Evolutionary conservation across 106 monocot species (phyloP), one percentile per base, ranked within the genome.

Genomic region (Dendrobium catenatum): DNA sequence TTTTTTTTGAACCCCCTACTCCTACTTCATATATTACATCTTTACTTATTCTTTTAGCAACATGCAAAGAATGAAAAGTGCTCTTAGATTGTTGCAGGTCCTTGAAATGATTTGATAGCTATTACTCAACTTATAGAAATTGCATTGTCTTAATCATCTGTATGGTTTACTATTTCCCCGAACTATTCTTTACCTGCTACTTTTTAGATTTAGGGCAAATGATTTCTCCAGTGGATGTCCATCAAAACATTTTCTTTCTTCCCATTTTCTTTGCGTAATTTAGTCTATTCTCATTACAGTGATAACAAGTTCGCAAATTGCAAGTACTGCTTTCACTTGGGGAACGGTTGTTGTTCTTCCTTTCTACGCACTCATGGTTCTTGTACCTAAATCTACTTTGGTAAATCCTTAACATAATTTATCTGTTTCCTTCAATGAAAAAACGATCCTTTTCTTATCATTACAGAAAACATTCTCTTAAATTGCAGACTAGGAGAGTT

Each of bases 311-410:
- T 85, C 95, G 26, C 89, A 99, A 77, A 87, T 95, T 81, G 98
- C 98, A 31, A 85, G 83, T 79, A 82, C 51, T 86, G 96, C 94
- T 80, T 99, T 96, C 84, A 96, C 94, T 42, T 85, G 80, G 81
- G 95, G 93, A 84, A 99, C 98, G 6, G 72, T 95, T 83, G 93
- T 91, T 43, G 98, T 99, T 31, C 92, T 99, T 84, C 98, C 98
- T 26, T 99, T 99, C 84, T 99, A 99, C 74, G 85, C 89, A 31
- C 84, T 99, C 29, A 99, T 99, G 98, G 86, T 99, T 90, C 42
- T 93, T 51, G 95, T 93, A 27, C 98, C 95, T 47, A 93, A 93
- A 73, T 70, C 98, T 58, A 48, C 87, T 79, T 37, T 99, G 72
- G 98, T 99, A 82, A 67, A 29, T 44, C n/a, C 0, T 43, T 44